Evolutionary conservation across 2,329 filamentous ascomycete species (phyloP).

Genomic region (Ophiostoma sp.): DNA sequence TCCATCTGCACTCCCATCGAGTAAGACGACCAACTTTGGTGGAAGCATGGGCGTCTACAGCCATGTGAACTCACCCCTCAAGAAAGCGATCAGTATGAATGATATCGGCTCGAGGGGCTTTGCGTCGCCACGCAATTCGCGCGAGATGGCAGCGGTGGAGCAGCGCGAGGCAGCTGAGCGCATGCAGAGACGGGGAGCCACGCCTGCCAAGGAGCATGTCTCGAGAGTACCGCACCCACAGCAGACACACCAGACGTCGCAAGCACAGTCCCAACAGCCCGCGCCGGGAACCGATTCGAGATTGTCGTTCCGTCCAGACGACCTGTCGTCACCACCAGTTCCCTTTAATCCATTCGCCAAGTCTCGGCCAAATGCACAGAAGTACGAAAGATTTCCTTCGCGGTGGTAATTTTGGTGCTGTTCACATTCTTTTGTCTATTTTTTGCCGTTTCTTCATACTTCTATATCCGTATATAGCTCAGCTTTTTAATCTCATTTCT

Average conservation of each 20-base stretch:
- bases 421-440: neutral
- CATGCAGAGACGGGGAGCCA: slow-evolving; percentile 37
- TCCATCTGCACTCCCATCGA: slow-evolving; percentile 24
- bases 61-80: slow-evolving; percentile 75
- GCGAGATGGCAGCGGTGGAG: slow-evolving; percentile 56
- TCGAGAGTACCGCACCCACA: slow-evolving; percentile 23
- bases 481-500: neutral
- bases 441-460: neutral
- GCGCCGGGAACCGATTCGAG: slow-evolving; percentile 10
- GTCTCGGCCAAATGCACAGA: slow-evolving; percentile 34
- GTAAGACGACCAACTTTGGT: slow-evolving; percentile 43
- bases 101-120: slow-evolving; percentile 44
- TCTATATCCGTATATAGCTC: neutral
- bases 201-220: slow-evolving; percentile 30
- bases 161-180: slow-evolving; percentile 39
- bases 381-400: slow-evolving; percentile 41
- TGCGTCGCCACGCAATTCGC: slow-evolving; percentile 52
- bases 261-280: neutral
- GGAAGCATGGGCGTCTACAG: slow-evolving; percentile 75
- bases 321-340: slow-evolving; percentile 25
- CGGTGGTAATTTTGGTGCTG: slow-evolving; percentile 23
- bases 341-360: slow-evolving; percentile 38
- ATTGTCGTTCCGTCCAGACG: slow-evolving; percentile 16
- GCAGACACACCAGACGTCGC: neutral
- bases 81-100: slow-evolving; percentile 65